Base-by-base conservation (phyloP, 129 eudicot genomes). In the Tanacetum coccineum region DNA sequence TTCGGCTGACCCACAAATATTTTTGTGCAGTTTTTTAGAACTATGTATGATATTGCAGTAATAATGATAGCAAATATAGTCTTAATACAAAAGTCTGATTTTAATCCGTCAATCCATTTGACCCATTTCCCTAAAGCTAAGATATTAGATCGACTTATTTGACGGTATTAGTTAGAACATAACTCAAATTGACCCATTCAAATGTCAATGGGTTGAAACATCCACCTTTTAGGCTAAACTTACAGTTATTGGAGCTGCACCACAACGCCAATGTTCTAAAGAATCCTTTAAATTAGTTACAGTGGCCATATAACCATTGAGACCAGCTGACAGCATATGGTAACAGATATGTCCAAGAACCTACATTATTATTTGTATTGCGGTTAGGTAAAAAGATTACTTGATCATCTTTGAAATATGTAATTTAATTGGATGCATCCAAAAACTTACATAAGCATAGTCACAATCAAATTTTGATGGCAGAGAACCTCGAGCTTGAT, bases 171-270 rank as follows among this genome's bases (percentile, higher is more conserved):
- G 53, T 11, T 48, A 9, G 15, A 48, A 49, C 19, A 13, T 14
- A 49, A 13, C 19, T 49, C 19, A 15, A 15, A 15, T 40, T 9
- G 4, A 40, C 67, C 52, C 67, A 10, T 42, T 40, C 20, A 17
- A 3, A 26, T 45, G 17, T 40, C 15, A 62, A 45, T 13, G 69
- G 56, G 44, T 7, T 40, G 9, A 63, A 49, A 12, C 5, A 13
- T 4, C 1, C 54, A 9, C 42, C 42, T 6, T 47, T 22, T 21
- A 65, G 42, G 40, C 64, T 22, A 63, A 72, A 62, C 85, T 19
- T 87, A 93, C 98, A 28, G 99, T 84, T 59, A 93, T 86, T 28
- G 99, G 99, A 73, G 99, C 93, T 74, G 99, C 99, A 75, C 96
- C 99, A 73, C 99, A 93, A 4, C 79, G 79, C 99, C 99, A 93